Conservation (phyloP, 768 basidiomycete species). For the Trametes cubensis region DNA sequence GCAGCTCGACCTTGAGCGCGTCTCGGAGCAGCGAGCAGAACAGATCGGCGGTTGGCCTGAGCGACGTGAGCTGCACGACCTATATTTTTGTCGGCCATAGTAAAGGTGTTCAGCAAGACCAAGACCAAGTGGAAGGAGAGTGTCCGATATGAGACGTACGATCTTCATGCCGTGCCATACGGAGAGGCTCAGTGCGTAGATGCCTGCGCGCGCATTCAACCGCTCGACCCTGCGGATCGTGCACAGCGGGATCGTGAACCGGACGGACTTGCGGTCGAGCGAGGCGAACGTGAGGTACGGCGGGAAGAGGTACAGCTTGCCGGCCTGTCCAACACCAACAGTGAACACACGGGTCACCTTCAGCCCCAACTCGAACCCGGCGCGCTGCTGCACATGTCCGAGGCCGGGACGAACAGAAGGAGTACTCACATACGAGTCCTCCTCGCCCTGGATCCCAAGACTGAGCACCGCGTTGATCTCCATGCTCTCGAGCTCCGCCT, state of each 20-base stretch:
- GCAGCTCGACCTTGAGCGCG: conserved; percentile 85
- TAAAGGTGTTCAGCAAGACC: too few relatives aligned
- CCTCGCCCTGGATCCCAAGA: conserved; percentile 73
- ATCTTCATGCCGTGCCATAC: conserved; percentile 95
- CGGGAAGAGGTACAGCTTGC: conserved; percentile 84
- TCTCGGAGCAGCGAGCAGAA: conserved; percentile 91
- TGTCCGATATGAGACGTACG: conserved; percentile 42
- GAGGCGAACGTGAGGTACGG: conserved; percentile 91
- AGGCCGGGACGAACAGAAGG: too few relatives aligned
- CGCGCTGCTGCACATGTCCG: too few relatives aligned
- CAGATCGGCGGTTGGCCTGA: conserved; percentile 89
- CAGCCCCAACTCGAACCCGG: neutral
- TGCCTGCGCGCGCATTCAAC: conserved; percentile 89
- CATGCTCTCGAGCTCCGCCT: conserved; percentile 63
- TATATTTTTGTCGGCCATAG: conserved; percentile 30
- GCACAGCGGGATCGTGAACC: conserved; percentile 88
- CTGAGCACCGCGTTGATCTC: conserved; percentile 90
- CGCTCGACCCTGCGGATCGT: conserved; percentile 93
- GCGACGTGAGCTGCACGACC: conserved; percentile 92
- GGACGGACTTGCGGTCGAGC: conserved; percentile 88
- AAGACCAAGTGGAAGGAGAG: too few relatives aligned
- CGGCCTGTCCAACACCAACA: conserved; percentile 75
- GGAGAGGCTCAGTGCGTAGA: conserved; percentile 93
- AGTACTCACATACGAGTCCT: conserved; percentile 87
- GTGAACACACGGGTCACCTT: conserved; percentile 1